These are phyloP conservation scores for Aspergillus arachidicola DNA, from an alignment of 2,329 filamentous ascomycete genomes.

Conservation along the genomic window DNA sequence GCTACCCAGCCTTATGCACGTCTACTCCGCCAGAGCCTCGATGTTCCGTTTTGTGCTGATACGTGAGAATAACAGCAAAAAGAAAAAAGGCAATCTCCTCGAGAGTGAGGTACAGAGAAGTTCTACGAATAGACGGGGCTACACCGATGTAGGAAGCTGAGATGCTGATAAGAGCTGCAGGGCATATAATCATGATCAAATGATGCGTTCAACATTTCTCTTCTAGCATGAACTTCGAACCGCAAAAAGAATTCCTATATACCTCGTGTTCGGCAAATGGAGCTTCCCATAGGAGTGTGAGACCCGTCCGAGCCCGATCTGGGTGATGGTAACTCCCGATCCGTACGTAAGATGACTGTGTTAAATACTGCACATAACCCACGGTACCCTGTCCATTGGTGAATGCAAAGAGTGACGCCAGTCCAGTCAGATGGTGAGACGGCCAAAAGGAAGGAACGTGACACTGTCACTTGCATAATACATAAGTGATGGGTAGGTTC, in stretches of 20 bases:
- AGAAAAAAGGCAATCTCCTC: neutral
- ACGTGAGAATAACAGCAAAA: neutral
- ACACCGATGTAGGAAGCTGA: neutral
- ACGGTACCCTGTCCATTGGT: neutral
- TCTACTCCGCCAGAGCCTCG: accelerated
- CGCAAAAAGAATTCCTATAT: neutral
- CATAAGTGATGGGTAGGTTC: neutral
- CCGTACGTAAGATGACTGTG: neutral
- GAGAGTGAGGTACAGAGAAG: neutral
- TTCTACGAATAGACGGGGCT: neutral
- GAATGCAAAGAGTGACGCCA: neutral
- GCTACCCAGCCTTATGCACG: neutral
- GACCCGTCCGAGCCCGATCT: neutral
- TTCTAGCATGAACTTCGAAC: too few relatives aligned
- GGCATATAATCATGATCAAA: too few relatives aligned
- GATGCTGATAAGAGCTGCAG: neutral
- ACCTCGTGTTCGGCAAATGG: neutral
- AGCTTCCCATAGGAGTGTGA: neutral
- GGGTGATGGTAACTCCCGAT: neutral
- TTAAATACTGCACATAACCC: neutral
- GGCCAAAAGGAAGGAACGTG: neutral
- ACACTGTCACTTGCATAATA: neutral
- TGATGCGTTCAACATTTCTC: too few relatives aligned
- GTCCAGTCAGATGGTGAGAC: neutral
- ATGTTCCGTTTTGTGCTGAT: neutral